Conservation (phyloP, 2,329 filamentous ascomycete species). For the Hortaea werneckii region DNA sequence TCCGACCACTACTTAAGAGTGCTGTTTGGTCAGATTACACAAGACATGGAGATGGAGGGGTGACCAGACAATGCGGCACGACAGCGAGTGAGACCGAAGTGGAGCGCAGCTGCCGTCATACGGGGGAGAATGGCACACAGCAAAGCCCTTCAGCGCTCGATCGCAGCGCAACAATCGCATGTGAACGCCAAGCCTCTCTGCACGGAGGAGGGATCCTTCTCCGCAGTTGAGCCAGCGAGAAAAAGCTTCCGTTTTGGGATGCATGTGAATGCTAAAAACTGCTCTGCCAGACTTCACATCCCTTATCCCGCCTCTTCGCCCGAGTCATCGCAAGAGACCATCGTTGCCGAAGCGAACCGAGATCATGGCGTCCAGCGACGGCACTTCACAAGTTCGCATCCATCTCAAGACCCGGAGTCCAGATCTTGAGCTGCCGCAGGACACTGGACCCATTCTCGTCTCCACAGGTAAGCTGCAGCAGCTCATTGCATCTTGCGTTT, state of each 20-base stretch:
- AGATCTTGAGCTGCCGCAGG: slow-evolving; percentile 44
- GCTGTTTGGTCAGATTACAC: no score
- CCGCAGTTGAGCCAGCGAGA: neutral
- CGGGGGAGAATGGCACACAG: neutral
- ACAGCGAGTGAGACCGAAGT: neutral
- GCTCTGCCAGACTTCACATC: no score
- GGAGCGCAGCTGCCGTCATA: slow-evolving; percentile 2
- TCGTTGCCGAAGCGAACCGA: no score
- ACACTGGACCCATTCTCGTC: slow-evolving; percentile 47
- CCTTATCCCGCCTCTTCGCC: no score
- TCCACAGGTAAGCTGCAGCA: slow-evolving; percentile 38
- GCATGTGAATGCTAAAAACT: neutral
- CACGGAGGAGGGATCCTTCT: slow-evolving; percentile 1
- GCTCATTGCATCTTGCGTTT: neutral
- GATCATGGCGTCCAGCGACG: neutral
- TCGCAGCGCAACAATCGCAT: slow-evolving; percentile 5
- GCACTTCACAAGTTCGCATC: slow-evolving; percentile 42
- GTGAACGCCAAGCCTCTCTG: slow-evolving; percentile 4
- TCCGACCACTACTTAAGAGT: no score
- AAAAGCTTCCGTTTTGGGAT: neutral
- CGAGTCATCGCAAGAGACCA: no score
- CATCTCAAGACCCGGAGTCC: slow-evolving; percentile 43
- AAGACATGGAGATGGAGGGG: no score
- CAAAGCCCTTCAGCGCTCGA: no score
- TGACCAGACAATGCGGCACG: no score